Evolutionary conservation across 2,329 filamentous ascomycete genomes (phyloP).

Genomic region (Penicillium aurantiogriseum): DNA sequence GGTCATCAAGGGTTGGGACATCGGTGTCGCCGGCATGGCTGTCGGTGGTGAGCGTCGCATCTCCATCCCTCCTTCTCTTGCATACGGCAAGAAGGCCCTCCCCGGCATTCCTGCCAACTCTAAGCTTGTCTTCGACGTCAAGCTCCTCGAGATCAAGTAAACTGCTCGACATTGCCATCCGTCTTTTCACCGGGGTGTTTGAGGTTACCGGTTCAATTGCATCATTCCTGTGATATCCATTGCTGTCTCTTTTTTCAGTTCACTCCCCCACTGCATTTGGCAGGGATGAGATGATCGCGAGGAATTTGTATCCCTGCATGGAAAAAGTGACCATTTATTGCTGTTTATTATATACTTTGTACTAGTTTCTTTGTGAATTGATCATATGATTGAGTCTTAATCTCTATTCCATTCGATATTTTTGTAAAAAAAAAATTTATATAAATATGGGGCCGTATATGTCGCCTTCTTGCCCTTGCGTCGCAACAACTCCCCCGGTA

Average conservation of each 20-base stretch:
- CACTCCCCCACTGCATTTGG: slow-evolving; percentile 28
- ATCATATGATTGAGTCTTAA: slow-evolving; percentile 15
- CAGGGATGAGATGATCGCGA: slow-evolving; percentile 38
- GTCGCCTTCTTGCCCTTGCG: not conserved
- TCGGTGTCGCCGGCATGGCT: slow-evolving; percentile 88
- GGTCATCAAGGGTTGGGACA: slow-evolving; percentile 99
- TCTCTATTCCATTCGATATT: not conserved
- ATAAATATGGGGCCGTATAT: not conserved
- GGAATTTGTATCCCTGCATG: slow-evolving; percentile 22
- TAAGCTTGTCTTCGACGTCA: slow-evolving; percentile 87
- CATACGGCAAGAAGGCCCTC: slow-evolving; percentile 80
- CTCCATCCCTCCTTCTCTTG: slow-evolving; percentile 80
- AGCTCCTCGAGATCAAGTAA: slow-evolving; percentile 81
- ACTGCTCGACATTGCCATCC: slow-evolving; percentile 19
- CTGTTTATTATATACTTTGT: slow-evolving; percentile 17
- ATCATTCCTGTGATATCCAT: slow-evolving; percentile 39
- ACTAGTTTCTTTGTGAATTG: slow-evolving; percentile 9
- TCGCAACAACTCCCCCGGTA: not conserved
- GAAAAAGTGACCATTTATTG: slow-evolving; percentile 23
- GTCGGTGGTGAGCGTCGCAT: slow-evolving; percentile 91
- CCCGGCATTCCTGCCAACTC: slow-evolving; percentile 91
- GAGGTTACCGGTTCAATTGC: slow-evolving; percentile 31
- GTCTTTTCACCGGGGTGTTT: slow-evolving; percentile 25
- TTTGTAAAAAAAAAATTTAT: not conserved
- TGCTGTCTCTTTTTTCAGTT: slow-evolving; percentile 32